Percentiles rank a stretch among this genome's conserved stretches.
These are phyloP conservation scores for Pichia sp. DNA, from an alignment of 1,139 yeast species.

Conservation along the genomic window DNA sequence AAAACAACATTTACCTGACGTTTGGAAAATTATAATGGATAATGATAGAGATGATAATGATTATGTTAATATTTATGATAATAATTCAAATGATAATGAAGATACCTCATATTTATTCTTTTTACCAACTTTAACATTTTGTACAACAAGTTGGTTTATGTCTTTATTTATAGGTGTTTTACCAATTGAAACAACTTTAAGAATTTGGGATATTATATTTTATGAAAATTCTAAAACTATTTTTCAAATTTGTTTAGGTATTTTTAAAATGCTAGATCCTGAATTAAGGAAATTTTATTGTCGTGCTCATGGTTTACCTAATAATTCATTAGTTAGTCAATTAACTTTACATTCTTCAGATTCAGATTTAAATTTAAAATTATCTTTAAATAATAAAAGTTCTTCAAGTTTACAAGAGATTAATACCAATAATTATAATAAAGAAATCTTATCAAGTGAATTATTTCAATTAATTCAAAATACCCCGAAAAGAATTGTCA, in stretches of 20 bases:
- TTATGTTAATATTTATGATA: too few species aligned
- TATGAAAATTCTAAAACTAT: conserved; percentile 86
- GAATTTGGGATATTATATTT: conserved; percentile 94
- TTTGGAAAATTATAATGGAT: conserved; percentile 53
- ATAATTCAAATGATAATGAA: conserved; percentile 1
- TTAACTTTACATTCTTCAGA: conserved; percentile 8
- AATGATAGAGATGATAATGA: conserved; percentile 15
- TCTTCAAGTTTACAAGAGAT: conserved; percentile 2
- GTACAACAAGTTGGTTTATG: conserved; percentile 98
- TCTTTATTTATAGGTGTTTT: conserved; percentile 81
- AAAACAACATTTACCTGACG: conserved; percentile 73
- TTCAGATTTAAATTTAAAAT: conserved; percentile 6
- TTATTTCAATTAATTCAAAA: conserved; percentile 82
- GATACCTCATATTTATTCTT: conserved; percentile 48
- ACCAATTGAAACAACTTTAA: conserved; percentile 78
- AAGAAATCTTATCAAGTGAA: conserved; percentile 39
- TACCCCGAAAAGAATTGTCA: conserved; percentile 64
- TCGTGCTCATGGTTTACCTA: conserved; percentile 10
- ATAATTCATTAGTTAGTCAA: conserved; percentile 2
- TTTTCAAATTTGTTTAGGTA: conserved; percentile 75
- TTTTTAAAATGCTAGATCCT: conserved; percentile 74
- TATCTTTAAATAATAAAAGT: conserved; percentile 4
- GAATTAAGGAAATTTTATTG: conserved; percentile 36
- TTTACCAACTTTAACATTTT: conserved; percentile 84
- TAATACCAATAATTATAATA: conserved; percentile 14